phyloP scores from a whole-genome alignment of 176 grass and related monocot genomes.

The Secale cereale region DNA sequence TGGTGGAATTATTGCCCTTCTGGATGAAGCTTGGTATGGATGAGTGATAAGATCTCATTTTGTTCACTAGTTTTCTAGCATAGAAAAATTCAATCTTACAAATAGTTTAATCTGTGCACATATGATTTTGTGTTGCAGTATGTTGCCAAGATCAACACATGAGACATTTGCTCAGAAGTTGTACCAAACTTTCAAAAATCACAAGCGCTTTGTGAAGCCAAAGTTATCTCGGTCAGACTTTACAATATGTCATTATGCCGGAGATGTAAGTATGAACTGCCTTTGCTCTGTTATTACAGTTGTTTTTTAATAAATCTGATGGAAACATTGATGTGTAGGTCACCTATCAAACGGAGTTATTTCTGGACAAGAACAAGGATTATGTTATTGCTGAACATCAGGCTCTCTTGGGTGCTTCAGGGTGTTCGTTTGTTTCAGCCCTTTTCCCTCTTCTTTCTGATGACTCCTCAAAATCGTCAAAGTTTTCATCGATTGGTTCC shows the following conservation, averaged over 20 bases:
- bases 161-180: constrained; percentile 99
- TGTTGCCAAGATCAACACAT: constrained; percentile 93
- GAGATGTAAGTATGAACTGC: constrained; percentile 67
- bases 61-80: constrained; percentile 25
- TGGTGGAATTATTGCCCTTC: constrained; percentile 95
- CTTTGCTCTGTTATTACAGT: constrained; percentile 21
- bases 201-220: constrained; percentile 85
- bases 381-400: constrained; percentile 99
- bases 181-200: constrained; percentile 92
- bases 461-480: constrained; percentile 93
- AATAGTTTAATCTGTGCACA: constrained; percentile 24
- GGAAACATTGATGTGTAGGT: constrained; percentile 50
- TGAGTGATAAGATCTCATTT: constrained; percentile 18
- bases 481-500: constrained; percentile 96
- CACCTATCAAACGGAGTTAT: constrained; percentile 92
- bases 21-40: constrained; percentile 95
- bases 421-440: constrained; percentile 71
- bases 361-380: constrained; percentile 99
- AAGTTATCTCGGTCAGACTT: constrained; percentile 93
- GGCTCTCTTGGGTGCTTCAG: constrained; percentile 72
- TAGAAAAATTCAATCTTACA: neutral
- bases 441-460: constrained; percentile 75
- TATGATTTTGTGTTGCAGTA: constrained; percentile 51
- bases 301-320: constrained; percentile 18
- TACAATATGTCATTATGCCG: constrained; percentile 94